phyloP scores from a whole-genome alignment of 345 rosid genomes.

The Aquilaria yunnanensis region DNA sequence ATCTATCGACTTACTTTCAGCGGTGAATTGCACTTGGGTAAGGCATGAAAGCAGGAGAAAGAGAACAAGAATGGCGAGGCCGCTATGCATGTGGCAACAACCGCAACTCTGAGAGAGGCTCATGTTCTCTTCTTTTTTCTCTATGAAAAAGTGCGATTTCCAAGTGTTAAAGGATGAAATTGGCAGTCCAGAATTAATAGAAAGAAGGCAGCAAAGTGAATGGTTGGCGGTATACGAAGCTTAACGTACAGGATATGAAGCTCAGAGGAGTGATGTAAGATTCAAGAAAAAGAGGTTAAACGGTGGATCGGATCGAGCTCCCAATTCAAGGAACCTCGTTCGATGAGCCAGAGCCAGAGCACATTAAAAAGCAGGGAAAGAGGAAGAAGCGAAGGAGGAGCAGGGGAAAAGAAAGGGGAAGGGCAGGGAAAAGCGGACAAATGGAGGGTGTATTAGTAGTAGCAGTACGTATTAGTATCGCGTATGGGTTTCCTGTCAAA shows the following conservation, averaged over 20 bases:
- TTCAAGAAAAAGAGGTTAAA: constrained; percentile 12
- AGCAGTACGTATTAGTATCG: too few species aligned
- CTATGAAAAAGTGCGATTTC: background rate
- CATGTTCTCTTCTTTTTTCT: constrained; percentile 16
- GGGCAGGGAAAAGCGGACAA: constrained; percentile 7
- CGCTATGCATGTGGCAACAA: constrained; percentile 21
- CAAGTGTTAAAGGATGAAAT: background rate
- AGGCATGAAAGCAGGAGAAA: constrained; percentile 30
- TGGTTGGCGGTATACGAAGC: constrained; percentile 11
- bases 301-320: constrained; percentile 24
- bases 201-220: constrained; percentile 15
- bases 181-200: background rate
- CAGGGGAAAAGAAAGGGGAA: constrained; percentile 1
- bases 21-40: constrained; percentile 20
- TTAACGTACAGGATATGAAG: too few species aligned
- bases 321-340: constrained; percentile 18
- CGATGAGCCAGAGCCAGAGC: constrained; percentile 21
- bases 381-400: background rate
- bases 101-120: constrained; percentile 22
- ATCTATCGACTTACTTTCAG: constrained; percentile 24
- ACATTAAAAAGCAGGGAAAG: background rate
- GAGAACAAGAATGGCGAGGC: constrained; percentile 21
- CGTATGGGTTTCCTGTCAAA: background rate
- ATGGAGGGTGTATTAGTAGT: background rate
- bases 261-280: constrained; percentile 6